Percentiles rank a stretch among this genome's conserved stretches.
These are phyloP conservation scores for Chrysanthemum lavandulifolium DNA, from an alignment of 129 eudicot genomes.

Conservation along the genomic window DNA sequence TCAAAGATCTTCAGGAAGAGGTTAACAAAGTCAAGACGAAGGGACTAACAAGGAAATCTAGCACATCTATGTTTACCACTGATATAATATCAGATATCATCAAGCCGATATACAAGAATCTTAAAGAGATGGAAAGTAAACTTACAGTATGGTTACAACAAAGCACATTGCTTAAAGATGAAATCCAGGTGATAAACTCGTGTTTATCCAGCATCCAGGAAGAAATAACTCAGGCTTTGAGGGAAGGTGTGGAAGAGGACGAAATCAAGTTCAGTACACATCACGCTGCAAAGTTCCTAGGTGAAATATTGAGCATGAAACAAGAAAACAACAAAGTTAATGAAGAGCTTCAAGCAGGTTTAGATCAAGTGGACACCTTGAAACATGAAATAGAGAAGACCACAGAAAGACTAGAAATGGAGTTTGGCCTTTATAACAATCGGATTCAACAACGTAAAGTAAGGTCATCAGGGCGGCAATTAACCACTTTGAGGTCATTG, in stretches of 20 bases:
- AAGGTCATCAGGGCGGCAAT: conserved; percentile 26
- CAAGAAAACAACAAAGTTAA: conserved; percentile 86
- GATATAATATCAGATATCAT: conserved; percentile 51
- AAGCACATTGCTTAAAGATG: conserved; percentile 56
- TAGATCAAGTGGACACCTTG: conserved; percentile 49
- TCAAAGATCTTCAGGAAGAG: conserved; percentile 50
- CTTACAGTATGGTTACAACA: conserved; percentile 63
- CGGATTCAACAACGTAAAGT: conserved; percentile 26
- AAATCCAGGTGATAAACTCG: conserved; percentile 46
- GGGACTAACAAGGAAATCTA: conserved; percentile 41
- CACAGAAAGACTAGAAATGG: conserved; percentile 47
- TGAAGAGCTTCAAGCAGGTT: conserved; percentile 70
- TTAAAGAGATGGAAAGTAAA: conserved; percentile 54
- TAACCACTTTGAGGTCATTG: conserved; percentile 60
- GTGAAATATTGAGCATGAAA: conserved; percentile 78
- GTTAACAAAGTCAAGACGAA: conserved; percentile 33
- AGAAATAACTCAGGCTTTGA: conserved; percentile 49
- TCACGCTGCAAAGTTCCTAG: conserved; percentile 86
- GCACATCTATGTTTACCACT: conserved; percentile 26
- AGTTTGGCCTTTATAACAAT: conserved; percentile 42
- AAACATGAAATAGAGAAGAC: conserved; percentile 57
- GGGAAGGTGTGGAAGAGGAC: conserved; percentile 60
- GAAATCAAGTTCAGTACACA: conserved; percentile 62
- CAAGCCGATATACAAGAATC: conserved; percentile 60
- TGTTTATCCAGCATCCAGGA: conserved; percentile 61